These are phyloP conservation scores for Apiotrichum siamense DNA, from an alignment of 1,284 basidiomycete species.

Conservation along the genomic window DNA sequence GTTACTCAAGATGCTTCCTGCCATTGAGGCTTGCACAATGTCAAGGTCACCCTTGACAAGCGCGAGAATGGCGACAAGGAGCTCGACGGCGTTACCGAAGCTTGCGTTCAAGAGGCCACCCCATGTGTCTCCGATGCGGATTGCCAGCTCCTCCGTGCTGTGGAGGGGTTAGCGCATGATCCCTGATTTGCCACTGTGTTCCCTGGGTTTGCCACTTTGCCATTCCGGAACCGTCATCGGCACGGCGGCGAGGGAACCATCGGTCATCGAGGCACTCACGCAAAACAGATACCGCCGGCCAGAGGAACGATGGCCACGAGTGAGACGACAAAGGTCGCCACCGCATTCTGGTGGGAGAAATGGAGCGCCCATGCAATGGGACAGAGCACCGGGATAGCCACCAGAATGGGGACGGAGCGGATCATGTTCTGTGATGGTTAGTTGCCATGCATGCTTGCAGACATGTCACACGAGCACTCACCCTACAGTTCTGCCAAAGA, in stretches of 20 bases:
- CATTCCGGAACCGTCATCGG: neutral
- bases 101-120: slow-evolving; percentile 51
- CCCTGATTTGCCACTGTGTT: neutral
- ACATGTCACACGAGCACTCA: neutral
- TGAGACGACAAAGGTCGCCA: slow-evolving; percentile 64
- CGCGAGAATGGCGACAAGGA: slow-evolving; percentile 64
- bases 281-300: slow-evolving; percentile 50
- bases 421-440: slow-evolving; percentile 30
- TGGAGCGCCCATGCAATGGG: slow-evolving; percentile 65
- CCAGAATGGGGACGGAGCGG: slow-evolving; percentile 26
- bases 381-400: slow-evolving; percentile 50
- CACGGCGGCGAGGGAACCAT: neutral
- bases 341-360: slow-evolving; percentile 55
- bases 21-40: slow-evolving; percentile 68
- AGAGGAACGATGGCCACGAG: slow-evolving; percentile 53
- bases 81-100: slow-evolving; percentile 52
- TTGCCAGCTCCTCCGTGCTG: slow-evolving; percentile 49
- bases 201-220: neutral
- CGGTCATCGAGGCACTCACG: slow-evolving; percentile 15
- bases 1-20: slow-evolving; percentile 61
- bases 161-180: slow-evolving; percentile 1
- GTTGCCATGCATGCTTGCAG: too few species aligned
- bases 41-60: slow-evolving; percentile 70
- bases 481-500: slow-evolving; percentile 12
- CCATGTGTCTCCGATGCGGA: slow-evolving; percentile 49